phyloP scores from a whole-genome alignment of 345 rosid species.

The Excoecaria cochinchinensis region DNA sequence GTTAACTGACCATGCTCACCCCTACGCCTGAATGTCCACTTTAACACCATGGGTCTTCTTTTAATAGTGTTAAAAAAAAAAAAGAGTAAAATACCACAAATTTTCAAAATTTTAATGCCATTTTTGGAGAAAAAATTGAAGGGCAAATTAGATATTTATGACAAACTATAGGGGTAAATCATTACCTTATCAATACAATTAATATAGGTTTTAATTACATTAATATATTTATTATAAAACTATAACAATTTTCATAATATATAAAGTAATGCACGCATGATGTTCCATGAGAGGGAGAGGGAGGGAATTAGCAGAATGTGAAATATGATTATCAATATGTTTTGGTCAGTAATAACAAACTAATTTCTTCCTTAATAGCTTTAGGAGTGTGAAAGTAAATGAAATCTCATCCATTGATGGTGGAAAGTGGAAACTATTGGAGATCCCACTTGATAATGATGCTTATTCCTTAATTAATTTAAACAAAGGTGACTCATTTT shows the following conservation, averaged over 20 bases:
- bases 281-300: not conserved
- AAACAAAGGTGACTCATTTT: slow-evolving; percentile 14
- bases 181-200: no score
- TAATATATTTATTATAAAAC: not conserved
- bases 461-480: not conserved
- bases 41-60: no score
- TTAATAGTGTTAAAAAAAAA: no score
- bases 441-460: slow-evolving; percentile 5
- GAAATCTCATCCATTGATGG: not conserved
- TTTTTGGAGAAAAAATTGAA: no score
- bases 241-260: not conserved
- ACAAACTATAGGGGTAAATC: no score
- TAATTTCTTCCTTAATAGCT: not conserved
- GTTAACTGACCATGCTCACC: no score
- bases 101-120: no score
- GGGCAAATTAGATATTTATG: no score
- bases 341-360: not conserved
- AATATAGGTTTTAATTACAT: no score
- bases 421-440: not conserved
- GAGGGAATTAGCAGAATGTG: not conserved
- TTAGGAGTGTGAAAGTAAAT: not conserved
- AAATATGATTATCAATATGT: not conserved
- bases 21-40: no score
- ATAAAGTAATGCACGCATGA: not conserved
- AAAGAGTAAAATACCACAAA: no score